Evolutionary conservation across 306 rosid species (phyloP), one percentile per base, ranked within the genome.

Genomic region (Cicer cuneatum): DNA sequence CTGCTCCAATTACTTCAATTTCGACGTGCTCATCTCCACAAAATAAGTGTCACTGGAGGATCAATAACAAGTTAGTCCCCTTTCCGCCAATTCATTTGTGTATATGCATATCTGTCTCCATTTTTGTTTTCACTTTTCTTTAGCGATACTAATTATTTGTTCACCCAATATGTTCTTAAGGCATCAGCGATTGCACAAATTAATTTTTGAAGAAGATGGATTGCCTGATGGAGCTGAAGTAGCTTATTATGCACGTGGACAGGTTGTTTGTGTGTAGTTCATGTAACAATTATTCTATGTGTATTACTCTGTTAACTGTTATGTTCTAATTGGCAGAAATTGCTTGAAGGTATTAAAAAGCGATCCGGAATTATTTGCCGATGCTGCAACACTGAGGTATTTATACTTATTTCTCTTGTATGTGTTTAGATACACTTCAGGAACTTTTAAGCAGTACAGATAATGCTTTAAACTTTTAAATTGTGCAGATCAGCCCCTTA

Each of bases 211-310:
- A 87, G 91, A 94, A 62, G 87, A 81, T 80, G 99, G 96, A 73
- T 84, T 94, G 77, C 99, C 96, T 73, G 96, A 94, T 86, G 99
- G 99, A 83, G 87, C 96, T 46, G 96, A 87, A 89, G 90, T 94
- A 59, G 96, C 96, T 53, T 94, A 94, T 89, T 94, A 88, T 85
- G 97, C 95, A 21, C 92, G 99, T 12, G 99, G 97, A 73, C 91
- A 94, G 98, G 98, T 93, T 80, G 74, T 78, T 80, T 69, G 51
- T 39, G 63, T 77, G 77, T 57, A 80, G 78, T 79, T 74, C 53
- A 46, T 52, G 15, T 65, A 14, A 16, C 77, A 35, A 46, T 69
- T 61, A 75, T 65, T 84, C 46, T 87, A 35, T 77, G 70, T 65
- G 72, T 56, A 64, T 76, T 43, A 39, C 60, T 52, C 58, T 45